Evolutionary conservation across 2,329 filamentous ascomycete species (phyloP), one percentile per base, ranked within the genome.

Genomic region (Tolypocladium amazonense): DNA sequence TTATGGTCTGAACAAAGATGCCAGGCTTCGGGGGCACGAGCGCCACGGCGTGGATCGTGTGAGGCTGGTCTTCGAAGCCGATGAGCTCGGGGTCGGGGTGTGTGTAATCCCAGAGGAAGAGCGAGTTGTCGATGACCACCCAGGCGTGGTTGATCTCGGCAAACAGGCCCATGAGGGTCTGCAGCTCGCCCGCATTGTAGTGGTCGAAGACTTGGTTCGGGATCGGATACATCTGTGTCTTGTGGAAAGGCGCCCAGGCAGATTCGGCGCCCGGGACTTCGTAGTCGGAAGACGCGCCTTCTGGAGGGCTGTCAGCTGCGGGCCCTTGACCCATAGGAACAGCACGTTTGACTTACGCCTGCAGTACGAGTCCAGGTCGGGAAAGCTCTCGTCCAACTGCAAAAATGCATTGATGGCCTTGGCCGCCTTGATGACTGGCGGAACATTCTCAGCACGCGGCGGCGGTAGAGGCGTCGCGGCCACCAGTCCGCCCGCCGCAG

Each of bases 41-140:
- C 66, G 90, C 92, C 52, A 99, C 89, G n/a, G 90, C 86, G 50
- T 91, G 92, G 67, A 99, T 97, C 65, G 86, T 90, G 71, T 95
- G 87, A 8, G 86, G 81, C 72, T 93, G 89, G 66, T 96, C 92
- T 71, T 97, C 93, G 69, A 90, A 97, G 23, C 93, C 93, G 65
- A 96, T 88, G 50, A 97, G 80, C 71, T 96, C 90, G 6, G 93
- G 91, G 66, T 93, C 90, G n/a, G 90, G 86, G 71, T 91, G 84
- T 8, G 92, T 96, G 73, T 97, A 99, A 75, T 99, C 93, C 95
- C 95, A 99, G 20, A 99, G 81, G 71, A 97, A 99, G 53, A 99
- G 80, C 63, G 90, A 90, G 76, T 96, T 97, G 76, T 99, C 94
- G 71, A 99, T 94, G 30, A 90, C 86, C 59, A 96, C 89, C 89